Percentiles rank a stretch among this genome's conserved stretches.
Conservation (phyloP, 2,329 filamentous ascomycete species). For the Lachnellula hyalina region DNA sequence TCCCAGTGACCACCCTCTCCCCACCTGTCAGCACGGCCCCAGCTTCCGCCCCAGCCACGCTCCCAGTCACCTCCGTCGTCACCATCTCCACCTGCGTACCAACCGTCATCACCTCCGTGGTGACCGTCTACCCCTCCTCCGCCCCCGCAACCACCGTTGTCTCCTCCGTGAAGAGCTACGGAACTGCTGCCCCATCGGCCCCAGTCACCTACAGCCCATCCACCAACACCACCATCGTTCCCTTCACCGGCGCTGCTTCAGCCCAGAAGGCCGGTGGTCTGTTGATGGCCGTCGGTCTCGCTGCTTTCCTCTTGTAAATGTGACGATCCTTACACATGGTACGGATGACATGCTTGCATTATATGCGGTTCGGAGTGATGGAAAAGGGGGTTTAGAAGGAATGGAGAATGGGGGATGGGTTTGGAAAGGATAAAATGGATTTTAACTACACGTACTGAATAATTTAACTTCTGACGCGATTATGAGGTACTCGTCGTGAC, state of each 20-base stretch:
- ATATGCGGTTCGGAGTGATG: no score
- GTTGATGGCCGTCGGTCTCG: slow-evolving; percentile 20
- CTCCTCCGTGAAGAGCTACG: not conserved
- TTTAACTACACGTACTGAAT: no score
- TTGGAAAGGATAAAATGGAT: no score
- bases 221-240: slow-evolving; percentile 7
- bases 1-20: not conserved
- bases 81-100: slow-evolving; percentile 11
- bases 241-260: slow-evolving; percentile 17
- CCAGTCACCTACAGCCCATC: not conserved
- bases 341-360: no score
- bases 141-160: not conserved
- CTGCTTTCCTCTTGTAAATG: slow-evolving; percentile 20
- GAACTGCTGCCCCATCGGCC: slow-evolving; percentile 4
- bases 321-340: no score
- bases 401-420: no score
- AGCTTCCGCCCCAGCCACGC: not conserved
- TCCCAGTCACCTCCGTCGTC: not conserved
- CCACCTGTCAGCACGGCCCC: not conserved
- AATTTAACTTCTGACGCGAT: no score
- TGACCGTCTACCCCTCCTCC: slow-evolving; percentile 5
- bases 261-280: slow-evolving; percentile 20
- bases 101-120: slow-evolving; percentile 5
- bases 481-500: no score
- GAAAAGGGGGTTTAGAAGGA: no score